Base-by-base conservation (phyloP, 1,284 basidiomycete genomes). In the Mycena sp. region DNA sequence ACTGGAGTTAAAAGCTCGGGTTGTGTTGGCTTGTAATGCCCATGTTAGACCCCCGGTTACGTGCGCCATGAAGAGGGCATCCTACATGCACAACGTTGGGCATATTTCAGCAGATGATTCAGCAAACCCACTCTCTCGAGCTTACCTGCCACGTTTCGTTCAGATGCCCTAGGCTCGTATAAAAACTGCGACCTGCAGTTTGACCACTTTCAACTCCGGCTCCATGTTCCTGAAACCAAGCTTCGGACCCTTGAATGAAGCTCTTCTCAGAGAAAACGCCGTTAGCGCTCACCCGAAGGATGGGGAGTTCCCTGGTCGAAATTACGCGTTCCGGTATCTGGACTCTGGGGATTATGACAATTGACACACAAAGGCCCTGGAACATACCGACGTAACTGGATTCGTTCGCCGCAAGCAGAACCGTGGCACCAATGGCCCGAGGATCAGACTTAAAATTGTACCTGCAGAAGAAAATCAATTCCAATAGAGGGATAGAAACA, bases 371-470 rank as follows among this genome's bases (percentile, higher is more conserved):
- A 17, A 53, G 23, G 23, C 30, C 23, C 50, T 7, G 14, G 32
- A 37, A 75, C 79, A 57, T 61, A 89, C 89, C 86, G 30, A 73
- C 76, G 70, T 91, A 92, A 61, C 83, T 89, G 0, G 83, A 84
- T 70, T 91, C 88, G 71, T 93, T 82, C 0, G 89, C 91, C 0
- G 88, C 84, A 4, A 93, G 79, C 3, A 93, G 70, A 2, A 94
- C 87, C 0, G 80, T 76, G 0, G 90, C 91, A 7, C 90, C 90
- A 16, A 90, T 70, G 6, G 74, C 72, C 53, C 92, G 82, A 12
- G 92, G 92, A 73, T 95, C 89, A 1, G 86, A 89, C 68, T 88
- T 86, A 78, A 92, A 94, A 74, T 92, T 89, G 76, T 94, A 94
- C 78, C 87, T 89, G 52, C 19, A 29, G 51, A 7, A 46, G 12